phyloP scores from a whole-genome alignment of 306 rosid genomes.

The Echinosophora koreensis region DNA sequence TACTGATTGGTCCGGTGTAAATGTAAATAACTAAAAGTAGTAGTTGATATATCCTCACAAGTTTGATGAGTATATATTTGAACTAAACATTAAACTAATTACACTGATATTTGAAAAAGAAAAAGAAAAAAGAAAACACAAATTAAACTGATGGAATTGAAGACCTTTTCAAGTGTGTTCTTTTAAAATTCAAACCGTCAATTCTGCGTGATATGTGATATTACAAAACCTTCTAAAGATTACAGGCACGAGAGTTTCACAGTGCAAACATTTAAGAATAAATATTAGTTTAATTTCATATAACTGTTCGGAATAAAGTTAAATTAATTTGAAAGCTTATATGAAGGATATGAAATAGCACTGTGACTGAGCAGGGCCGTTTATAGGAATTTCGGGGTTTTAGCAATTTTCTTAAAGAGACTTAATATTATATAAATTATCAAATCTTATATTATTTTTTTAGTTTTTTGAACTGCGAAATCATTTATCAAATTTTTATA shows the following conservation, averaged over 20 bases:
- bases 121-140: too few relatives aligned
- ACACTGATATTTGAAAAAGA: too few relatives aligned
- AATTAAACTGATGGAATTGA: background rate
- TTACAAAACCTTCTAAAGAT: conserved; percentile 1
- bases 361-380: too few relatives aligned
- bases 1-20: conserved; percentile 50
- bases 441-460: too few relatives aligned
- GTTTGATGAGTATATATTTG: conserved; percentile 59
- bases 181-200: conserved; percentile 28
- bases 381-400: too few relatives aligned
- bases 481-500: too few relatives aligned
- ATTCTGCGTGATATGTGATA: conserved; percentile 9
- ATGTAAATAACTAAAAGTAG: conserved; percentile 40
- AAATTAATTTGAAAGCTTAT: too few relatives aligned
- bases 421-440: too few relatives aligned
- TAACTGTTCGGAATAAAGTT: too few relatives aligned
- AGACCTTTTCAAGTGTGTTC: conserved; percentile 37
- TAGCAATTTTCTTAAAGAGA: too few relatives aligned
- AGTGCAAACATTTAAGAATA: background rate
- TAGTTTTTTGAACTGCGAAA: too few relatives aligned
- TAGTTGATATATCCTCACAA: conserved; percentile 54
- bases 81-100: conserved; percentile 28
- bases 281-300: background rate
- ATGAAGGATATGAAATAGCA: too few relatives aligned
- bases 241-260: background rate